These are phyloP conservation scores for Chaetomiaceae sp. DNA, from an alignment of 2,329 filamentous ascomycete genomes.

Conservation along the genomic window DNA sequence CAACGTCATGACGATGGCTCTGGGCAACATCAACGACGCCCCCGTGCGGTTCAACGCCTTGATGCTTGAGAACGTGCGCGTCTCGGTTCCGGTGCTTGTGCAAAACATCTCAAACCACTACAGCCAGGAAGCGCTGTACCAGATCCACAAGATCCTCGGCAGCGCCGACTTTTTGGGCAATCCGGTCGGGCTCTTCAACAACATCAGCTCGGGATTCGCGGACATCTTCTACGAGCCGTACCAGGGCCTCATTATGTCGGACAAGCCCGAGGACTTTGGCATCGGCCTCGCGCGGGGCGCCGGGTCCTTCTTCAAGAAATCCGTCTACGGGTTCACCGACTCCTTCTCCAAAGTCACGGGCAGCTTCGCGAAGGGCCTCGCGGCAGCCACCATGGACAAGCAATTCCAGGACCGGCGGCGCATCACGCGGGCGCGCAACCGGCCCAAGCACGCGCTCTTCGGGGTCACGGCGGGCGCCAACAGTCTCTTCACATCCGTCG, in stretches of 20 bases:
- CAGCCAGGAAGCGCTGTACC: slow-evolving; percentile 90
- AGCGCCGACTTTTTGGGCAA: slow-evolving; percentile 98
- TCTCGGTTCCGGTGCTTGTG: slow-evolving; percentile 77
- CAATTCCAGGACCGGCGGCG: slow-evolving; percentile 96
- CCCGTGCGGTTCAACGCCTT: slow-evolving; percentile 90
- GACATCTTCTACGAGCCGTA: slow-evolving; percentile 99
- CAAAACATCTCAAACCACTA: slow-evolving; percentile 92
- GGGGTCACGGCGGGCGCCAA: slow-evolving; percentile 94
- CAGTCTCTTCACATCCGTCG: slow-evolving; percentile 86
- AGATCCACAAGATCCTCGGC: slow-evolving; percentile 94
- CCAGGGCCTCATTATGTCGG: slow-evolving; percentile 90
- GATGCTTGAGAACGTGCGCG: slow-evolving; percentile 89
- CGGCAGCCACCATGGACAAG: slow-evolving; percentile 93
- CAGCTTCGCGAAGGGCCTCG: slow-evolving; percentile 92
- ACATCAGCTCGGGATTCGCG: slow-evolving; percentile 91
- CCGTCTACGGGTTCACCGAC: slow-evolving; percentile 94
- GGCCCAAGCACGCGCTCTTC: slow-evolving; percentile 94
- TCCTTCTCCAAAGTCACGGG: slow-evolving; percentile 98
- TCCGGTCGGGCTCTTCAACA: slow-evolving; percentile 96
- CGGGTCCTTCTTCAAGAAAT: slow-evolving; percentile 97
- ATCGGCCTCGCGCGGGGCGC: slow-evolving; percentile 94
- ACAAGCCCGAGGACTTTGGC: slow-evolving; percentile 90
- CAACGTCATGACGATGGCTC: slow-evolving; percentile 98
- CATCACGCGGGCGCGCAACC: slow-evolving; percentile 86
- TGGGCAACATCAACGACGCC: slow-evolving; percentile 97